These are phyloP conservation scores for Sporothrix phasma DNA, from an alignment of 2,329 filamentous ascomycete genomes.

Conservation along the genomic window DNA sequence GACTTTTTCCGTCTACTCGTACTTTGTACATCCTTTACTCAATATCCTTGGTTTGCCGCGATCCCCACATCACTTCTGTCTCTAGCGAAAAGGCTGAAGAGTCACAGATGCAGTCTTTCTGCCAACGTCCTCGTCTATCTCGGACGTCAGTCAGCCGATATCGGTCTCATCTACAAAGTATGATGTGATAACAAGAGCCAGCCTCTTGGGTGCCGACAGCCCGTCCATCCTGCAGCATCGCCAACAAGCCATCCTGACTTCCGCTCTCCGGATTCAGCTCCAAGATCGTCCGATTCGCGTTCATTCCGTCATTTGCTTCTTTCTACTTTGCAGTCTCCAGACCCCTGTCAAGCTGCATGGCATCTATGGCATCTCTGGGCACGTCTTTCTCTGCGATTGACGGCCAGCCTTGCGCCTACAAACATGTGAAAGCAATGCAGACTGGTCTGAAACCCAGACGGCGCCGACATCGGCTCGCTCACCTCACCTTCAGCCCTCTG, in stretches of 20 bases:
- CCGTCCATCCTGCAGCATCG: background rate
- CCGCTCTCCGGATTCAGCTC: background rate
- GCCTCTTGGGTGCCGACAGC: too few relatives aligned
- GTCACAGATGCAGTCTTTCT: background rate
- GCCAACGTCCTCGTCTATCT: background rate
- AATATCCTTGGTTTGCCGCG: background rate
- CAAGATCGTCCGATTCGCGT: background rate
- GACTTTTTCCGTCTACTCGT: background rate
- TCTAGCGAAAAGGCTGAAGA: slow-evolving; percentile 4
- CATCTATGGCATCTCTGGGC: background rate
- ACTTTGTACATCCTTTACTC: too few relatives aligned
- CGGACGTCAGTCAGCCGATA: background rate
- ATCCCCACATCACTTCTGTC: background rate
- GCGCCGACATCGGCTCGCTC: background rate
- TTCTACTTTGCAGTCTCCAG: background rate
- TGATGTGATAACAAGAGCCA: background rate
- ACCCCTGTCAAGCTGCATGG: background rate
- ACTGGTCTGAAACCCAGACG: background rate
- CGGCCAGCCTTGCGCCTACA: background rate
- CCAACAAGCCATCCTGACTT: background rate
- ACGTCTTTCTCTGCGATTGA: background rate
- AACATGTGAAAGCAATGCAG: too few relatives aligned
- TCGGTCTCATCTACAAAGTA: background rate
- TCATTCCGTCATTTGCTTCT: too few relatives aligned
- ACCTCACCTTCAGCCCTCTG: background rate